Conservation (phyloP, 371 early-diverging fungal species). For the Mucor circinelloides region DNA sequence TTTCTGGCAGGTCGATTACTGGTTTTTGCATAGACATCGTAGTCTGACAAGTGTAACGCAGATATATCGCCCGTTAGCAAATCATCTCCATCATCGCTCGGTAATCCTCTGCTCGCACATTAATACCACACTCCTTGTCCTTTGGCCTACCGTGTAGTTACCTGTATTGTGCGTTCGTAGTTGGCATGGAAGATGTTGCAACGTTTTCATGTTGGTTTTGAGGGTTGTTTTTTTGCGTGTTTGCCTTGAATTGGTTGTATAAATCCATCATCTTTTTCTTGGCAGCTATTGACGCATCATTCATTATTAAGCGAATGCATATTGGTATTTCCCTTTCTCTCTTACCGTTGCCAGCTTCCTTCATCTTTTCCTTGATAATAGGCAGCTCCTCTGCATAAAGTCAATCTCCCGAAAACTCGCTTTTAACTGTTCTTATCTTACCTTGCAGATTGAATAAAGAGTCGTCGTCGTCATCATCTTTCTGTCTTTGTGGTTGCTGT, state of each 20-base stretch:
- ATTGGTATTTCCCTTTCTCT: neutral
- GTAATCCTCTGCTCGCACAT: slow-evolving; percentile 31
- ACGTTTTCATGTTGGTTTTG: neutral
- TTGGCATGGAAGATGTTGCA: slow-evolving; percentile 33
- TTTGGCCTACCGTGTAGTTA: neutral
- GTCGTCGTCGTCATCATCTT: slow-evolving; percentile 27
- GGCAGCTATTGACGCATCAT: slow-evolving; percentile 31
- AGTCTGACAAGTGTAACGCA: slow-evolving; percentile 51
- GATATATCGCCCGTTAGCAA: slow-evolving; percentile 51
- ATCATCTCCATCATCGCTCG: slow-evolving; percentile 51
- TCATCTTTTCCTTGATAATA: slow-evolving; percentile 50
- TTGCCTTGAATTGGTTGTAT: slow-evolving; percentile 47
- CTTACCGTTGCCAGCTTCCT: slow-evolving; percentile 53
- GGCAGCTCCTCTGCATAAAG: slow-evolving; percentile 42
- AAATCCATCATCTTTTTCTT: slow-evolving; percentile 53
- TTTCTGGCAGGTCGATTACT: slow-evolving; percentile 3
- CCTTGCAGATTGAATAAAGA: slow-evolving; percentile 48
- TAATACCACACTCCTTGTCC: neutral
- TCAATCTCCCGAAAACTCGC: neutral
- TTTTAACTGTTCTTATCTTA: neutral
- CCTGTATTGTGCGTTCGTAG: slow-evolving; percentile 51
- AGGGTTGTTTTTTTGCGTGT: slow-evolving; percentile 22
- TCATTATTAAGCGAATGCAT: neutral
- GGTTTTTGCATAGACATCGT: slow-evolving; percentile 52
- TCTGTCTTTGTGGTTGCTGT: neutral